Evolutionary conservation across 2,329 filamentous ascomycete species (phyloP), one percentile per base, ranked within the genome.

Genomic region (Colletotrichum siamense): DNA sequence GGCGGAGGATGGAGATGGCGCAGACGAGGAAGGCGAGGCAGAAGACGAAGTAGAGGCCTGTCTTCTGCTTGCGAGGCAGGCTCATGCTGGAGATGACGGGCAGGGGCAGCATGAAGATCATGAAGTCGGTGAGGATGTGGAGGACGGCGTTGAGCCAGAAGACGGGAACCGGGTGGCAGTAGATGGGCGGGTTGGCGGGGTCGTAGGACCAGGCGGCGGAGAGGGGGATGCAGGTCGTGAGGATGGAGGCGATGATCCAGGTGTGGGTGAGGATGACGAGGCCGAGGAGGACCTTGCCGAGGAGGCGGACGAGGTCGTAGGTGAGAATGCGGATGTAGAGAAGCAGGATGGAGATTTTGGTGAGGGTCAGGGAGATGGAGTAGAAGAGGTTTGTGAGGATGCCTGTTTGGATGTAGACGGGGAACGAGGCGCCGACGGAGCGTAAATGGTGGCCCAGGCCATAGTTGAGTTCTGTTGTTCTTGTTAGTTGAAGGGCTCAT

Each of bases 51-150:
- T 76, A 70, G 4, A 81, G 49, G 0, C 83, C 86, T 24, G 85
- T 70, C 79, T 88, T 89, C 78, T 89, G 87, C 10, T 83, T 78
- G 16, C 69, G 79, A 2, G 87, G 83, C 52, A 89, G 84, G n/a
- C 84, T 82, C 12, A 89, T 80, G 13, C 86, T 84, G 79, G 85
- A 83, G 8, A 88, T 85, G 26, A 89, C 82, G 28, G 88, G 82
- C 5, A 86, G 79, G 0, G 88, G 88, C 34, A 89, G 78, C 2
- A 80, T 39, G 22, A 80, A 81, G 65, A 82, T 80, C 18, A 80
- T n/a, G 26, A 82, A 78, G 55, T 82, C 80, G n/a, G 78, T 80
- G 26, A 73, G 73, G 8, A 79, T 78, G 34, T 81, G 79, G 4
- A 82, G 57, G 32, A 76, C 78, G 6, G 79, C 79, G 61, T 79